Base-by-base conservation (phyloP, 805 yeast species). In the Saccharomyces kudriavzevii region DNA sequence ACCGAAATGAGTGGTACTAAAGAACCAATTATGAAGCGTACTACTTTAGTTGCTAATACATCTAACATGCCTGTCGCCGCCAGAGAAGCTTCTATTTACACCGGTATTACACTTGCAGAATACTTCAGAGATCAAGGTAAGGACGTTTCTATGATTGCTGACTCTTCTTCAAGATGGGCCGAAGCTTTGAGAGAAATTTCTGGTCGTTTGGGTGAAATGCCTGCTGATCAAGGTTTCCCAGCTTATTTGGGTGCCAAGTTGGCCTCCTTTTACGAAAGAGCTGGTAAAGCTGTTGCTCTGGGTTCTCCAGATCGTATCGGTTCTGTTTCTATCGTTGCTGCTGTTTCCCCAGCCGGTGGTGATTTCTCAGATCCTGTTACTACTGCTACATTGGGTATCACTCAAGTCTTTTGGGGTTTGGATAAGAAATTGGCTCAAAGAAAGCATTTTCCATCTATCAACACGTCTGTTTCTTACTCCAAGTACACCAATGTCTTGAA, bases 201-300 rank as follows among this genome's bases (percentile, higher is more conserved):
- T 51, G 99, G 99, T 82, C 96, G 99, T 82, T 80, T 94, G 73
- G 99, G 99, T 77, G 99, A 94, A 80, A 94, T 94, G 99, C 99
- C 99, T 71, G 99, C 99, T 58, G 99, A 94, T 77, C 99, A 95
- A 80, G 99, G 99, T 80, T 94, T 91, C 94, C 99, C 99, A 57
- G 99, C 99, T 51, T 94, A 94, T 73, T 80, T 94, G 72, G 99
- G 99, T 78, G 97, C 99, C 51, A 94, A 94, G 72, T 82, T 94
- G 67, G 98, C 99, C 54, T 92, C 98, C 53, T 94, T 94, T 83
- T 94, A 94, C 75, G 99, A 94, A 78, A 89, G 99, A 79, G 99
- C 99, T 48, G 99, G 99, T 77, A 89, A 87, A 72, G 96, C 96
- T 47, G 79, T 85, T 65, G 92, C 96, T 2, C 79, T 94, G 56